Conservation (phyloP, 1,284 basidiomycete genomes). For the Rugosomyces carneus region DNA sequence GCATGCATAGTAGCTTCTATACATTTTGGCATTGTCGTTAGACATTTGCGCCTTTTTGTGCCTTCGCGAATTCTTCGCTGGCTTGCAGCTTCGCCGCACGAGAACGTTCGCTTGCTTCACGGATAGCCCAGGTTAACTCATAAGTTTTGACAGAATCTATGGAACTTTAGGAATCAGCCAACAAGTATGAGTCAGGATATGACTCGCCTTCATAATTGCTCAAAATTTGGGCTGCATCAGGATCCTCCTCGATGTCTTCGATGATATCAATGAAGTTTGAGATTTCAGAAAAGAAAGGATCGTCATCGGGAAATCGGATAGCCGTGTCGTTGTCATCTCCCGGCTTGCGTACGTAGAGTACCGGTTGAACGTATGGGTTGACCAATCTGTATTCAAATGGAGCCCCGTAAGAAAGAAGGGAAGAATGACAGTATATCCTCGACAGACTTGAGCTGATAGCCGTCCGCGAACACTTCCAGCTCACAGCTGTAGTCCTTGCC, state of each 20-base stretch:
- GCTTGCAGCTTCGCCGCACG: conserved; percentile 29
- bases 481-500: conserved; percentile 91
- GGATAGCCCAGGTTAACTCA: conserved; percentile 85
- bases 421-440: conserved; percentile 6
- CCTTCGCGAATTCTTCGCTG: conserved; percentile 16
- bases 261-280: conserved; percentile 81
- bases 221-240: conserved; percentile 63
- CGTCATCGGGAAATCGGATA: conserved; percentile 75
- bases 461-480: conserved; percentile 88
- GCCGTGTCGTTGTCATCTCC: conserved; percentile 82
- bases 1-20: neutral
- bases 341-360: conserved; percentile 79
- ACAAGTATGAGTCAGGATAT: neutral
- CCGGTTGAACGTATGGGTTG: conserved; percentile 82
- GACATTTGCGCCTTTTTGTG: conserved; percentile 3
- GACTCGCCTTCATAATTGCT: conserved; percentile 67
- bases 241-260: conserved; percentile 72
- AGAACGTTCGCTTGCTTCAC: conserved; percentile 65
- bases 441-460: conserved; percentile 68
- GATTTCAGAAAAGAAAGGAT: conserved; percentile 89
- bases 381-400: conserved; percentile 55
- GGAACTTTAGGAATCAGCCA: neutral
- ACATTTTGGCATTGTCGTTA: neutral
- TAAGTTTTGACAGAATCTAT: conserved; percentile 84
- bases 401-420: conserved; percentile 4